Evolutionary conservation across 305 asterid species (phyloP).

Genomic region (Salvia sclarea): DNA sequence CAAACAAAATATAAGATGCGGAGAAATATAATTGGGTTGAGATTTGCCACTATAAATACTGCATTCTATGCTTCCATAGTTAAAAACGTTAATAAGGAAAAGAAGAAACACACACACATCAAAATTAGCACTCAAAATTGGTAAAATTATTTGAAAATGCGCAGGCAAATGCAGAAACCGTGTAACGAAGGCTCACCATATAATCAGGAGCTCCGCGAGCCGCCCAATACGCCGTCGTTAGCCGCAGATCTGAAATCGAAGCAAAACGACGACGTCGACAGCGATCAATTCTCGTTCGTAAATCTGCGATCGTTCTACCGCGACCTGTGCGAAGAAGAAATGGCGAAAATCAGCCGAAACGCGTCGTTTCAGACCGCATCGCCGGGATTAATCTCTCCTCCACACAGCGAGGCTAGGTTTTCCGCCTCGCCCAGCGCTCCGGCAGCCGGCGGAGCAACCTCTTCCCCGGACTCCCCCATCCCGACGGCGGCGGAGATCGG

Average conservation of each 20-base stretch:
- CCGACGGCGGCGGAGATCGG: conserved; percentile 10
- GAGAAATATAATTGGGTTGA: background rate
- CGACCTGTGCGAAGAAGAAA: conserved; percentile 25
- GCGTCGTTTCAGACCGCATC: conserved; percentile 24
- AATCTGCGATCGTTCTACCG: conserved; percentile 47
- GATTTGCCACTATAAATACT: conserved; percentile 25
- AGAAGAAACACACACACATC: background rate
- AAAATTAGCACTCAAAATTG: too few relatives aligned
- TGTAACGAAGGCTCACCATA: conserved; percentile 41
- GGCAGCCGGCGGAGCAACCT: conserved; percentile 35
- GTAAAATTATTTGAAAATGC: conserved; percentile 33
- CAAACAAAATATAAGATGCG: background rate
- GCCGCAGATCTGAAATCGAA: conserved; percentile 2
- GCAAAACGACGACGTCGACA: conserved; percentile 36
- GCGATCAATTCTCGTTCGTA: conserved; percentile 46
- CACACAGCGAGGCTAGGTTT: conserved; percentile 39
- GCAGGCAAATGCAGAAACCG: conserved; percentile 47
- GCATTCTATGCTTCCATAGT: background rate
- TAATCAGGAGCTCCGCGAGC: conserved; percentile 35
- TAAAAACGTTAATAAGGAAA: background rate
- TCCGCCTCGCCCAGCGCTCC: conserved; percentile 31
- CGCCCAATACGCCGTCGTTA: conserved; percentile 42
- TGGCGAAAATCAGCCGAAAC: conserved; percentile 6
- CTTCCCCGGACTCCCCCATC: background rate
- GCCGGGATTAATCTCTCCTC: conserved; percentile 21